Evolutionary conservation across 2,329 filamentous ascomycete species (phyloP).

Genomic region (Huntiella moniliformis): DNA sequence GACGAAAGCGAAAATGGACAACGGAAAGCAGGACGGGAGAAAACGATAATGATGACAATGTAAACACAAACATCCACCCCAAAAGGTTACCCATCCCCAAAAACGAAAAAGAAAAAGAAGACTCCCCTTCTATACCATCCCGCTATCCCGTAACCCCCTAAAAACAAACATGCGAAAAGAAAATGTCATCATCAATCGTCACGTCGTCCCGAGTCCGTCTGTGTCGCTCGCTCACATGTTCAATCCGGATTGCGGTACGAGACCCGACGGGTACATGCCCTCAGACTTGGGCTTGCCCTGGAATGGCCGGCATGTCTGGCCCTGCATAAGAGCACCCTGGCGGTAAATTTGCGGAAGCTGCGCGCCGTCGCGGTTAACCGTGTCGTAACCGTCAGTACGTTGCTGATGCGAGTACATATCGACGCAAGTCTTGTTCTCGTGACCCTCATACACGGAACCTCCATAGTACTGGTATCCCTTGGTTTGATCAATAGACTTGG

Average conservation of each 20-base stretch:
- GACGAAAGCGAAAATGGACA: background rate
- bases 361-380: conserved; percentile 17
- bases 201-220: background rate
- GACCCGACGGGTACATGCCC: conserved; percentile 32
- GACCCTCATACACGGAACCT: conserved; percentile 29
- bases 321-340: conserved; percentile 22
- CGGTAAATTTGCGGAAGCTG: conserved; percentile 29
- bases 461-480: conserved; percentile 39
- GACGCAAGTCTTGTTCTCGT: conserved; percentile 25
- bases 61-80: background rate
- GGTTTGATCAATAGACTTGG: conserved; percentile 28
- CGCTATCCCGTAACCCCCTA: background rate
- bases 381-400: conserved; percentile 14
- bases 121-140: background rate
- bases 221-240: conserved; percentile 18
- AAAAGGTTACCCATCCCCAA: background rate
- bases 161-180: conserved; percentile 11
- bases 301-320: conserved; percentile 28
- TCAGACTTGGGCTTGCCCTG: conserved; percentile 32
- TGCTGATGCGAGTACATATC: conserved; percentile 29
- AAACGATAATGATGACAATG: background rate
- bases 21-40: background rate
- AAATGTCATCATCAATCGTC: background rate
- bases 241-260: conserved; percentile 29
- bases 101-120: conserved; percentile 2